Evolutionary conservation across 176 grass and related monocot genomes (phyloP), one percentile per base, ranked within the genome.

Genomic region (Leersia perrieri): DNA sequence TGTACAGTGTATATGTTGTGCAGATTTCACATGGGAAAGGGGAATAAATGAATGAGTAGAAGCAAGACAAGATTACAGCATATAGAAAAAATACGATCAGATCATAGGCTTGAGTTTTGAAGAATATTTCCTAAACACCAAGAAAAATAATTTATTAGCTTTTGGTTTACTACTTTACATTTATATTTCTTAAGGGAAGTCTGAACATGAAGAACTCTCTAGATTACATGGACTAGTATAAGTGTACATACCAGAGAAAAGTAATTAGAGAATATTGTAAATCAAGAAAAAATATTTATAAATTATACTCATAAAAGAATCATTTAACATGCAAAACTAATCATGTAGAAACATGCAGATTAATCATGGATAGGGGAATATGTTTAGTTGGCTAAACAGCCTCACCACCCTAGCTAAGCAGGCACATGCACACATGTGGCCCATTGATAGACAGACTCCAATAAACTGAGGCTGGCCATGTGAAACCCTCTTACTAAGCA

Each of bases 401-500:
- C 72, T 77, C 67, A 78, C 62, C 81, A 67, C 29, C 49, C 57
- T 63, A 68, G 40, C 36, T 71, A 79, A 77, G 80, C 16, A 85
- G 28, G 44, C 92, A 92, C 89, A 91, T 94, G 89, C 49, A 77
- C 80, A 91, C 87, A 84, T 89, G 83, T 78, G 65, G 34, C 55
- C 30, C 66, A 60, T 22, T 13, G 5, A 53, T 53, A 78, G 25
- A 62, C 11, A n/a, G 63, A 41, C 15, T 34, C 36, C 74, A 60
- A 58, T 42, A 68, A 75, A 74, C 80, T 18, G 79, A 77, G 57
- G 74, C 57, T 88, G 79, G 79, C 88, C 89, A 89, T 91, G 84
- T 94, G 86, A 91, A 87, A 60, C 79, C 87, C 89, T 91, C 89
- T 94, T 79, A 75, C 89, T 70, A 70, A 87, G 89, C 87, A 94